Percentiles rank a stretch among this genome's conserved stretches.
phyloP scores from a whole-genome alignment of 495 filamentous ascomycete species.

The Penicillium flavigenum region DNA sequence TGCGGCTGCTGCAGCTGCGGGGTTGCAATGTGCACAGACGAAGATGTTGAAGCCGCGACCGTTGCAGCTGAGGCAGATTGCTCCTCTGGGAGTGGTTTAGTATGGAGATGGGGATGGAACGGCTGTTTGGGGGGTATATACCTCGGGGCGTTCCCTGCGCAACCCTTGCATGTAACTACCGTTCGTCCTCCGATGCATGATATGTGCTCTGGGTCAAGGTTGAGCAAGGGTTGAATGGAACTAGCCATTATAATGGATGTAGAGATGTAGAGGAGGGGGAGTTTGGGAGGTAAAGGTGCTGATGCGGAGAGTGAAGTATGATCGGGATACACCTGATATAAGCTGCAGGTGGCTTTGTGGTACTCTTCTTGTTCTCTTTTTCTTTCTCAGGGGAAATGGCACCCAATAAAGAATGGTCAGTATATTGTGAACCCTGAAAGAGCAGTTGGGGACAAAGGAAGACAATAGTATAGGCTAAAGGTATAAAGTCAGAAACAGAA shows the following conservation, averaged over 20 bases:
- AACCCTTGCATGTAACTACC: constrained; percentile 39
- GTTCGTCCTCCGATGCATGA: constrained; percentile 41
- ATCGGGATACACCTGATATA: neutral
- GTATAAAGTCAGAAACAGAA: constrained; percentile 20
- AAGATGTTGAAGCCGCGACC: constrained; percentile 42
- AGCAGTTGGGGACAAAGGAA: constrained; percentile 15
- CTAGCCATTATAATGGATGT: constrained; percentile 22
- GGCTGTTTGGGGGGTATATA: constrained; percentile 11
- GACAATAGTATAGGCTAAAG: constrained; percentile 21
- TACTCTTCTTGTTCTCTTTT: neutral
- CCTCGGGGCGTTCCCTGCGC: constrained; percentile 45
- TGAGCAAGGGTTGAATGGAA: constrained; percentile 18
- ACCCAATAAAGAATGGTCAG: neutral
- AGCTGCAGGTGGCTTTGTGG: constrained; percentile 1
- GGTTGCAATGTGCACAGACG: constrained; percentile 39
- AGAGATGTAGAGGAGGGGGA: neutral
- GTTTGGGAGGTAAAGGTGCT: constrained; percentile 2
- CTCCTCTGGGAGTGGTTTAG: constrained; percentile 23
- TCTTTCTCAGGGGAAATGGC: neutral
- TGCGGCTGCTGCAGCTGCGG: constrained; percentile 24
- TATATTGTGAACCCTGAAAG: constrained; percentile 13
- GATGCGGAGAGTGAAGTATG: neutral
- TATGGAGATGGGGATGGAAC: neutral
- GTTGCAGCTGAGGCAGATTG: constrained; percentile 36
- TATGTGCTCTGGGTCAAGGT: constrained; percentile 37